Conservation (phyloP, 192 early-diverging fungal genomes). For the Entomortierella beljakovae region DNA sequence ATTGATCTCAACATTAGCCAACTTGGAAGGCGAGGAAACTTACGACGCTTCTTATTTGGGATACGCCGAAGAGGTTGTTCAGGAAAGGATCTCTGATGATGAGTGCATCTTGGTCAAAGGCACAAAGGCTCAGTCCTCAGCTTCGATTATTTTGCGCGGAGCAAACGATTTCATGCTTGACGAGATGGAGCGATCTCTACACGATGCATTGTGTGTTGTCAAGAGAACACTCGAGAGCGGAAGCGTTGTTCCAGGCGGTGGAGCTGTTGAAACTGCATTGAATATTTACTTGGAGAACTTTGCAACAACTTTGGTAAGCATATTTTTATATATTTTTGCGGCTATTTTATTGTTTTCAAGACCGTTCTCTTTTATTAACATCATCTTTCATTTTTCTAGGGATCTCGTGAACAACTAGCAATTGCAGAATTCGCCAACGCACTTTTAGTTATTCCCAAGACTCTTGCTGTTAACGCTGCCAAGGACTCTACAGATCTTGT, state of each 20-base stretch:
- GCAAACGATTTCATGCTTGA: conserved; percentile 99
- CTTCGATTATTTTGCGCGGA: conserved; percentile 96
- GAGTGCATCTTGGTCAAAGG: conserved; percentile 97
- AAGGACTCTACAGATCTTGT: conserved; percentile 99
- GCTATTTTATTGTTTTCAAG: not conserved
- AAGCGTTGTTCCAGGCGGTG: conserved; percentile 96
- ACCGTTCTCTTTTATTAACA: not conserved
- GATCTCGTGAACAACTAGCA: conserved; percentile 97
- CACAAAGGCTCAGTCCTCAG: conserved; percentile 87
- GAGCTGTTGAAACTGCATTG: conserved; percentile 94
- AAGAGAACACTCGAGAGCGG: conserved; percentile 97
- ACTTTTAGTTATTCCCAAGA: conserved; percentile 96
- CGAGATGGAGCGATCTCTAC: conserved; percentile 98
- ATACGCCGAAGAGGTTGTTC: conserved; percentile 95
- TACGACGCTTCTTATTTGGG: conserved; percentile 92
- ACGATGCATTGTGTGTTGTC: conserved; percentile 95
- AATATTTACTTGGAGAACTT: conserved; percentile 98
- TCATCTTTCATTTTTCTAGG: conserved; percentile 56
- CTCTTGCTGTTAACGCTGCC: conserved; percentile 96
- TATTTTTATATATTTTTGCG: not conserved
- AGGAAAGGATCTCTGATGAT: conserved; percentile 97
- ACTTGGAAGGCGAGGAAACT: conserved; percentile 98
- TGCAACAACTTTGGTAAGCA: conserved; percentile 89
- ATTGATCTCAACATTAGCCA: conserved; percentile 92
- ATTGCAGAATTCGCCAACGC: conserved; percentile 98